These are phyloP conservation scores for Talaromyces stipitatus DNA, from an alignment of 495 filamentous ascomycete genomes.

Conservation along the genomic window DNA sequence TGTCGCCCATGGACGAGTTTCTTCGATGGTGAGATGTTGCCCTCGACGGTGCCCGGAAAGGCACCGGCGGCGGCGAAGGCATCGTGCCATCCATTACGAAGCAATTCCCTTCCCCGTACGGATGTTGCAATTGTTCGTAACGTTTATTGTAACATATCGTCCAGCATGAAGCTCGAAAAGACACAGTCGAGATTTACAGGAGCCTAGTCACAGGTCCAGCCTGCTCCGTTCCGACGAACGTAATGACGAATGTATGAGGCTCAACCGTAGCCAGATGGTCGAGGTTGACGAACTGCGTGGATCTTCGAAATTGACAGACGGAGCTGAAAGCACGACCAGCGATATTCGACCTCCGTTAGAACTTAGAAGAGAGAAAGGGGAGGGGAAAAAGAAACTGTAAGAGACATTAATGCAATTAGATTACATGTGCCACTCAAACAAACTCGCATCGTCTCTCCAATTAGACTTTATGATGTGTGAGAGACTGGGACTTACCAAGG, in stretches of 20 bases:
- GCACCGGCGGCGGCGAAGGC: constrained; percentile 60
- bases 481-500: not conserved
- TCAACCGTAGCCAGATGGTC: not conserved
- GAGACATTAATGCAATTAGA: not conserved
- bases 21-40: constrained; percentile 41
- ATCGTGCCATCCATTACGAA: constrained; percentile 23
- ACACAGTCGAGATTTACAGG: not conserved
- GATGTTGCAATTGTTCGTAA: not conserved
- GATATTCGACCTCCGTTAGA: constrained; percentile 1
- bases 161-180: not conserved
- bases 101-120: not conserved
- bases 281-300: not conserved
- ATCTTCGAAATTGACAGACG: not conserved
- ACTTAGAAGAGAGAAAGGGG: too few species aligned
- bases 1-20: constrained; percentile 53
- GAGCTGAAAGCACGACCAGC: constrained; percentile 2
- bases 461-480: not conserved
- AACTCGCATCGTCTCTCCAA: not conserved
- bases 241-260: not conserved
- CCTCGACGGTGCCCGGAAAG: constrained; percentile 54
- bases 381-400: not conserved
- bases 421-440: not conserved
- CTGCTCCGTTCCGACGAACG: not conserved
- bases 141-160: constrained; percentile 1
- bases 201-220: not conserved